Evolutionary conservation across 2,329 filamentous ascomycete genomes (phyloP).

Genomic region (Cladophialophora psammophila): DNA sequence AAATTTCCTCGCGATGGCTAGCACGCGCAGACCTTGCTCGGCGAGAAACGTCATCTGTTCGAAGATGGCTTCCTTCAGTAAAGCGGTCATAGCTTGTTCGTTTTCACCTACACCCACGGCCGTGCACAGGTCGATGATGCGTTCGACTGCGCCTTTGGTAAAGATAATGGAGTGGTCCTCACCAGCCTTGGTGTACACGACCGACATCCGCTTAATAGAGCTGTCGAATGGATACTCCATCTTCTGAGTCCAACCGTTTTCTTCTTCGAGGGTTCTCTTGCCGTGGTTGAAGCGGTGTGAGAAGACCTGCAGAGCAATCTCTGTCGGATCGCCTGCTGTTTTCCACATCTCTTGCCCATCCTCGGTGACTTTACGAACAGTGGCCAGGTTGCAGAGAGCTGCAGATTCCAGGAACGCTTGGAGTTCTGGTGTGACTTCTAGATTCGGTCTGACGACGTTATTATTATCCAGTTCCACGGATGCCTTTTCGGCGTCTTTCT

Average conservation of each 20-base stretch:
- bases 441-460: slow-evolving; percentile 38
- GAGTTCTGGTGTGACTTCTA: slow-evolving; percentile 56
- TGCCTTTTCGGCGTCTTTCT: slow-evolving; percentile 43
- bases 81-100: slow-evolving; percentile 50
- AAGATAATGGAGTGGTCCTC: slow-evolving; percentile 54
- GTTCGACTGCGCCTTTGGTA: slow-evolving; percentile 69
- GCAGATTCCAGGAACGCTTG: slow-evolving; percentile 61
- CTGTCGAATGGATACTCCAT: slow-evolving; percentile 71
- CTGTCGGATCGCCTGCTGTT: slow-evolving; percentile 69
- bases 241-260: slow-evolving; percentile 60
- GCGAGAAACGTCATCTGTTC: slow-evolving; percentile 65
- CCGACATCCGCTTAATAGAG: slow-evolving; percentile 71
- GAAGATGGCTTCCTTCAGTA: slow-evolving; percentile 56
- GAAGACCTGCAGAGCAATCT: slow-evolving; percentile 72
- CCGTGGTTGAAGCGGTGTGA: slow-evolving; percentile 65
- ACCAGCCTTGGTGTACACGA: slow-evolving; percentile 58
- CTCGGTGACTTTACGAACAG: slow-evolving; percentile 55
- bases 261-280: slow-evolving; percentile 51
- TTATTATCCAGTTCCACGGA: slow-evolving; percentile 37
- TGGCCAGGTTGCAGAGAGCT: slow-evolving; percentile 63
- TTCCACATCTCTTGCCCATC: slow-evolving; percentile 55
- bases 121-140: slow-evolving; percentile 65
- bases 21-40: slow-evolving; percentile 66
- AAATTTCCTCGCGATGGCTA: slow-evolving; percentile 61
- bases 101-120: neutral